Conservation (phyloP, 352 stramenopile genomes). For the Phytophthora podocarpi region DNA sequence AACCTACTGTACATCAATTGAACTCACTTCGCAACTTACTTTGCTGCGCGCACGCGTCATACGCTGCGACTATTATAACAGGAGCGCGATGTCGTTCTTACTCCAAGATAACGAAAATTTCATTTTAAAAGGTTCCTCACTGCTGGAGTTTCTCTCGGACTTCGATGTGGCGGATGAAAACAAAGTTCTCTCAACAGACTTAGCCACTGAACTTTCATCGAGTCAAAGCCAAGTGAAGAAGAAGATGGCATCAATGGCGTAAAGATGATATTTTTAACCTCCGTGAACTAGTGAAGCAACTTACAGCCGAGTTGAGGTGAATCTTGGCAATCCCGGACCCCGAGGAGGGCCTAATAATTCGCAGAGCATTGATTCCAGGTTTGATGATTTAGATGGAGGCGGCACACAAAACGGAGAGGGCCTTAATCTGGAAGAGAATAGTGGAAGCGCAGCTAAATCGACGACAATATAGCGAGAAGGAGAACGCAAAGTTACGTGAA, state of each 20-base stretch:
- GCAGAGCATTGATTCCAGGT: no score
- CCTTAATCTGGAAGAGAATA: no score
- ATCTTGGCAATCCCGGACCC: no score
- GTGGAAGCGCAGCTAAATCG: not conserved
- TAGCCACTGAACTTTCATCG: no score
- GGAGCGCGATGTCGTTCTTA: not conserved
- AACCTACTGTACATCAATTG: no score
- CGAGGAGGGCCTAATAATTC: no score
- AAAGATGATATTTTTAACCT: not conserved
- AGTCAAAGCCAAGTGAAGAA: not conserved
- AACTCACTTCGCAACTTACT: no score
- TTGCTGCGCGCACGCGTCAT: no score
- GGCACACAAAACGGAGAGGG: no score
- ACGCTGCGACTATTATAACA: not conserved
- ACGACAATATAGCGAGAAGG: not conserved
- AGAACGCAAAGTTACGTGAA: not conserved
- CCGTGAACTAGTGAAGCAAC: not conserved
- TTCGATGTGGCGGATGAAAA: not conserved
- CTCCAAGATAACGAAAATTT: not conserved
- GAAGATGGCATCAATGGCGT: not conserved
- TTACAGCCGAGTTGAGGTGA: not conserved
- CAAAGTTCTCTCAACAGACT: not conserved
- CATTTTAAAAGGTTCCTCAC: no score
- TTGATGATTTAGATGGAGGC: no score
- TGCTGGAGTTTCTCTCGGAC: not conserved